Base-by-base conservation (phyloP, 1,139 yeast genomes). In the Sugiyamaella neomexicana region DNA sequence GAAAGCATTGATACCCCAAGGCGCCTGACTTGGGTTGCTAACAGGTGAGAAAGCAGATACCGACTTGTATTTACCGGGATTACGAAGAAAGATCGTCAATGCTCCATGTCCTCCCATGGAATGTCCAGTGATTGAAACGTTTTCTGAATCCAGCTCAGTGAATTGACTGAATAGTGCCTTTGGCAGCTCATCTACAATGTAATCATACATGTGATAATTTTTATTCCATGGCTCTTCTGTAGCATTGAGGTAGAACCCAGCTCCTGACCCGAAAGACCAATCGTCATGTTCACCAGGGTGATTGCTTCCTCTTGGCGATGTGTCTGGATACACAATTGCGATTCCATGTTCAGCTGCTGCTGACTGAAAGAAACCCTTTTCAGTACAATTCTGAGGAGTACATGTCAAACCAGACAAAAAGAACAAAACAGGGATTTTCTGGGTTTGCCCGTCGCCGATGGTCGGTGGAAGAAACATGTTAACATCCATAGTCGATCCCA, bases 41-140 rank as follows among this genome's bases (percentile, higher is more conserved):
- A 93, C 88, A 55, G 99, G 98, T 0, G 97, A 82, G 74, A 93
- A 93, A 0, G 97, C 98, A 58, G 91, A 82, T 37, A 88, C 95
- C 1, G 95, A 83, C 69, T 81, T 82, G 76, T 86, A 93, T 65
- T 76, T 76, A 2, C 84, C 86, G 1, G 93, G 89, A 68, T 87
- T 83, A 61, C 78, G 80, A 55, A 93, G 74, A 68, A 81, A 91
- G 13, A 95, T 84, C 54, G 86, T 75, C 58, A 93, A 73, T 0
- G 99, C 96, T 53, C 99, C 99, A 69, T 80, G 89, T 0, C 99
- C 99, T 49, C 99, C 99, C 98, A 93, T 93, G 1, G 99, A 93
- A 70, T 93, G 98, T 44, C 98, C 98, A 9, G 95, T 84, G 60
- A 93, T 83, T 27, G 93, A 80, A 53, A 85, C 78, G 49, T 80